Conservation (phyloP, 2,329 filamentous ascomycete species). For the Juglanconis juglandina region DNA sequence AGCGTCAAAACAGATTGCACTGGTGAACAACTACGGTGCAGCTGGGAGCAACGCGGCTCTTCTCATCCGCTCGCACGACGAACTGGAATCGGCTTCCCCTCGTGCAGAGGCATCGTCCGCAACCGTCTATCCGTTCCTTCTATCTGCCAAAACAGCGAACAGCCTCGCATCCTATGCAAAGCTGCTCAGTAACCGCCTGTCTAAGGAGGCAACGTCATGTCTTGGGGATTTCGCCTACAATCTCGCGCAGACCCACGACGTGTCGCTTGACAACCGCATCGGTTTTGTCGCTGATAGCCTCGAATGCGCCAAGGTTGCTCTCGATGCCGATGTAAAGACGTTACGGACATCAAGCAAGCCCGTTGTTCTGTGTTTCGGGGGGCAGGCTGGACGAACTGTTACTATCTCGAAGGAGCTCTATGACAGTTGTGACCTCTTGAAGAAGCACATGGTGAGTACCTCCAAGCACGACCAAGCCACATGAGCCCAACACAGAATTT, state of each 20-base stretch:
- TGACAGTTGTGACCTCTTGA: conserved; percentile 24
- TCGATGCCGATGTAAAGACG: not conserved
- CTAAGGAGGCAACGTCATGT: too few relatives aligned
- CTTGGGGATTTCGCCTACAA: not conserved
- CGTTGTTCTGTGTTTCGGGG: conserved; percentile 36
- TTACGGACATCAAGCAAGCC: not conserved
- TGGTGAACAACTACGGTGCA: conserved; percentile 36
- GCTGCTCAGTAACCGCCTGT: too few relatives aligned
- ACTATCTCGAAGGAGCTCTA: conserved; percentile 27
- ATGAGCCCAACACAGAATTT: too few relatives aligned
- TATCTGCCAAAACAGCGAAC: conserved; percentile 19
- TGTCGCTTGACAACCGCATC: not conserved
- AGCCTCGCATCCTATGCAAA: conserved; percentile 1
- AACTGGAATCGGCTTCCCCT: not conserved
- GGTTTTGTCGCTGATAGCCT: not conserved
- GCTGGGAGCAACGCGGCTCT: conserved; percentile 32
- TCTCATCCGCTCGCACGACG: conserved; percentile 5
- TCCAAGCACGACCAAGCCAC: not conserved
- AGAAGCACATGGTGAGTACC: conserved; percentile 26
- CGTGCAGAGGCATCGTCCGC: not conserved
- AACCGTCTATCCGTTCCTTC: not conserved
- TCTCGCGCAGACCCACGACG: conserved; percentile 2
- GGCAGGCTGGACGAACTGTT: conserved; percentile 30
- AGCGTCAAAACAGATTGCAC: conserved; percentile 21
- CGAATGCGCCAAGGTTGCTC: not conserved